phyloP scores from a whole-genome alignment of 805 yeast species.

The Suhomyces canberraensis region DNA sequence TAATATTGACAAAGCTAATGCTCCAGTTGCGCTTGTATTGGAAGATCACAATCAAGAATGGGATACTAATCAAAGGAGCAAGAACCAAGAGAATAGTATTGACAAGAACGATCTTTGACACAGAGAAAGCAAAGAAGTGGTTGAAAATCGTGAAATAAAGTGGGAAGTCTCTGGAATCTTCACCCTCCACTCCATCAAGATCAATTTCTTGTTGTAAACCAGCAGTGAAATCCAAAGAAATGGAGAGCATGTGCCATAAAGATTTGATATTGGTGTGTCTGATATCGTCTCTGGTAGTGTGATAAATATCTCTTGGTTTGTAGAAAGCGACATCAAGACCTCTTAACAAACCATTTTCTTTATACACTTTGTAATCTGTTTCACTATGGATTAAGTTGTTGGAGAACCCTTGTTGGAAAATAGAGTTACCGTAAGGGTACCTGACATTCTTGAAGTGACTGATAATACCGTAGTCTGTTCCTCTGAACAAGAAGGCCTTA shows the following conservation, averaged over 20 bases:
- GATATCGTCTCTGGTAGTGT: slow-evolving; percentile 71
- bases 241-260: slow-evolving; percentile 80
- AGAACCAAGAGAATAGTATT: slow-evolving; percentile 52
- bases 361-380: slow-evolving; percentile 80
- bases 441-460: slow-evolving; percentile 53
- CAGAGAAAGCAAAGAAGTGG: slow-evolving; percentile 51
- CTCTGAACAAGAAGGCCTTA: slow-evolving; percentile 74
- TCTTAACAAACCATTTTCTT: slow-evolving; percentile 57
- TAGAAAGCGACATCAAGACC: slow-evolving; percentile 91
- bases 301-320: slow-evolving; percentile 80
- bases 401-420: slow-evolving; percentile 83
- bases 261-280: slow-evolving; percentile 62
- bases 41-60: slow-evolving; percentile 48
- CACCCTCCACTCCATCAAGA: slow-evolving; percentile 21
- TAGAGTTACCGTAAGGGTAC: slow-evolving; percentile 73
- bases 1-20: slow-evolving; percentile 33
- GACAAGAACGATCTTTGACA: slow-evolving; percentile 45
- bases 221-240: slow-evolving; percentile 57
- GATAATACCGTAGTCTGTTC: slow-evolving; percentile 74
- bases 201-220: slow-evolving; percentile 38
- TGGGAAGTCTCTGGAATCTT: slow-evolving; percentile 35
- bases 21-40: slow-evolving; percentile 47
- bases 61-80: slow-evolving; percentile 51
- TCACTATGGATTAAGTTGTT: slow-evolving; percentile 69
- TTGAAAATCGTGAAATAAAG: slow-evolving; percentile 67